phyloP scores from a whole-genome alignment of 108 stramenopile species.

The Conticribra guillardii region DNA sequence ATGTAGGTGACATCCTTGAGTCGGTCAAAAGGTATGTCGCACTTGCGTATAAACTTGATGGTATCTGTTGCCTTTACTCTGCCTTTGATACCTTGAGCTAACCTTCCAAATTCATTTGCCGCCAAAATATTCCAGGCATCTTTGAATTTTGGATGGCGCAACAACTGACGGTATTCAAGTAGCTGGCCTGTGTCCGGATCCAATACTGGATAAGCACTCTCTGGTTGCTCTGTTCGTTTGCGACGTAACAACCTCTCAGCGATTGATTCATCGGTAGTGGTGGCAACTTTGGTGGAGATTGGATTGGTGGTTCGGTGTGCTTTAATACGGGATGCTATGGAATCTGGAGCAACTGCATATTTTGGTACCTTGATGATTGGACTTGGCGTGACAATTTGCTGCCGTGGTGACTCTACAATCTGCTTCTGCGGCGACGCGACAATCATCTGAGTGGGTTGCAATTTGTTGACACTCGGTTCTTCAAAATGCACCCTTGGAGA shows the following conservation, averaged over 20 bases:
- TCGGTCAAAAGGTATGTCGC: conserved; percentile 24
- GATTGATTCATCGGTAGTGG: conserved; percentile 5
- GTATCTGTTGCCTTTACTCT: conserved; percentile 26
- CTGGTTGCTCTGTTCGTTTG: neutral
- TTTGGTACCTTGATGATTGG: conserved; percentile 14
- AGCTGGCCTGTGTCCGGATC: conserved; percentile 21
- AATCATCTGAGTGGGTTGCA: neutral
- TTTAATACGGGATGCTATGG: neutral
- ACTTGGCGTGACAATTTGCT: conserved; percentile 1
- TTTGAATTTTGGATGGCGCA: conserved; percentile 4
- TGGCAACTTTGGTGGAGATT: neutral
- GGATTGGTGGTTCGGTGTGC: neutral
- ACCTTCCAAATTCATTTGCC: no score
- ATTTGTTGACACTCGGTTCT: neutral
- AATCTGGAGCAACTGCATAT: neutral
- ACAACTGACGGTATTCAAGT: conserved; percentile 12
- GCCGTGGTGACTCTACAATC: conserved; percentile 8
- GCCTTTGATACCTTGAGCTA: conserved; percentile 5
- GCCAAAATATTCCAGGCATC: conserved; percentile 8
- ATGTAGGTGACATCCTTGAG: no score
- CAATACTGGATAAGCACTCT: neutral
- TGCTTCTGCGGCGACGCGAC: no score
- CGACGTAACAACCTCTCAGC: conserved; percentile 1
- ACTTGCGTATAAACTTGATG: no score
- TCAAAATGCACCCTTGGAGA: neutral